These are phyloP conservation scores for Trifolium fragiferum DNA, from an alignment of 306 rosid genomes.

Conservation along the genomic window DNA sequence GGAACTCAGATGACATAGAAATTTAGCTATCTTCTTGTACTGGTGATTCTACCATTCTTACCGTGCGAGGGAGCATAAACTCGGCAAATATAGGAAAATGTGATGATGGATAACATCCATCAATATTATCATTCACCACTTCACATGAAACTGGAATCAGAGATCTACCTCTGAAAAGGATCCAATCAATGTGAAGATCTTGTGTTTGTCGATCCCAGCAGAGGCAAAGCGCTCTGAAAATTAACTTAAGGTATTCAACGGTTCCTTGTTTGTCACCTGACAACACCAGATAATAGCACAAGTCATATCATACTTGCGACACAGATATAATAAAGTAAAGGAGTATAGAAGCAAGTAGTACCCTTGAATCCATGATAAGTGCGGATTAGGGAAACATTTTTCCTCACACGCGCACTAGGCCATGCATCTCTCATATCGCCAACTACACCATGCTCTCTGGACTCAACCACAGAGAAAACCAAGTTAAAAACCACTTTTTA, in stretches of 20 bases:
- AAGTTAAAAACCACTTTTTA: constrained; percentile 23
- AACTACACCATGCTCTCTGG: constrained; percentile 95
- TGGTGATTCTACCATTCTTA: constrained; percentile 73
- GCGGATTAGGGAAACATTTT: constrained; percentile 81
- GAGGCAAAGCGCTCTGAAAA: constrained; percentile 92
- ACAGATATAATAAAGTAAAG: constrained; percentile 21
- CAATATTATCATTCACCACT: constrained; percentile 86
- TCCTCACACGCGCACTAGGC: constrained; percentile 93
- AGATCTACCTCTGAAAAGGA: constrained; percentile 96
- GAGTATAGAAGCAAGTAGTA: constrained; percentile 37
- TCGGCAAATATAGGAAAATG: constrained; percentile 90
- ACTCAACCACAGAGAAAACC: constrained; percentile 35
- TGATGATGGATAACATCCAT: constrained; percentile 88
- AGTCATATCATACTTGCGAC: constrained; percentile 14
- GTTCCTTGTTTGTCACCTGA: constrained; percentile 97
- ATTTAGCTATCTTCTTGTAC: constrained; percentile 64
- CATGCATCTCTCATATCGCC: constrained; percentile 98
- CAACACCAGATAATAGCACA: constrained; percentile 22
- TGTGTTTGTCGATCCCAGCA: constrained; percentile 99
- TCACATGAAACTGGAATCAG: constrained; percentile 88
- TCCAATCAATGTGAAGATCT: constrained; percentile 96
- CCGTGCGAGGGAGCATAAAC: constrained; percentile 95
- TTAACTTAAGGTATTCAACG: constrained; percentile 83
- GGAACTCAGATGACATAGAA: constrained; percentile 24
- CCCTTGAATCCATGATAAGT: constrained; percentile 98